Base-by-base conservation (phyloP, 1,284 basidiomycete species). In the Phylloboletellus chloephorus region DNA sequence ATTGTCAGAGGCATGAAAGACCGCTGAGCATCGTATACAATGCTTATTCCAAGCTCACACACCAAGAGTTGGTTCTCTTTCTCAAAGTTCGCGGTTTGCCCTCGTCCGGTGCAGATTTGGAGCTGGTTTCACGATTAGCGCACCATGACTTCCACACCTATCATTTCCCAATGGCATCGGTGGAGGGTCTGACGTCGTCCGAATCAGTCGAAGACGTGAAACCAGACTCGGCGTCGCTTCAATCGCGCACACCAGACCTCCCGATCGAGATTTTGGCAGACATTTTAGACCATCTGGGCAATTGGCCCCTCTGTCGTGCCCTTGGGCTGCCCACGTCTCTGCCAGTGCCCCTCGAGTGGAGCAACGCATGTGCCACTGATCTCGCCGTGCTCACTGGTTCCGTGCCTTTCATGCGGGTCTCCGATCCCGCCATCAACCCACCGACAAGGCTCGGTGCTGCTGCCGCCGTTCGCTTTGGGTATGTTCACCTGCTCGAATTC, bases 271-370 rank as follows among this genome's bases (percentile, higher is more conserved):
- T 89, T 30, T 65, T 89, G 23, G 79, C 81, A 7, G 75, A 82
- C 39, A 87, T 89, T 47, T 65, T 89, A 61, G 82, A 88, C 48
- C 74, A 79, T 51, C 62, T 88, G 8, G 82, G 79, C 10, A 82
- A 88, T 57, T 91, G 87, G 83, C 84, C 88, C 52, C 76, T 91
- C 12, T 72, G 79, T 15, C 79, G 78, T 46, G 81, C 88, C 8
- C 75, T 90, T 21, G 78, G 80, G 19, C 64, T 88, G 1, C 82
- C 80, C 12, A 84, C 83, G 3, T 77, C 77, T 17, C 58, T 89
- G 2, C 63, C 74, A 3, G 71, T 70, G 16, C 86, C 87, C 7
- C 62, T 69, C 4, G 77, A 80, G 15, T 91, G 88, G 88, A 67
- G 66, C 25, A 73, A 73, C 29, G 83, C 88, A 5, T 78, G 79